Percentiles rank a stretch among this genome's conserved stretches.
Conservation (phyloP, 768 basidiomycete species). For the Boletellus ananiceps region DNA sequence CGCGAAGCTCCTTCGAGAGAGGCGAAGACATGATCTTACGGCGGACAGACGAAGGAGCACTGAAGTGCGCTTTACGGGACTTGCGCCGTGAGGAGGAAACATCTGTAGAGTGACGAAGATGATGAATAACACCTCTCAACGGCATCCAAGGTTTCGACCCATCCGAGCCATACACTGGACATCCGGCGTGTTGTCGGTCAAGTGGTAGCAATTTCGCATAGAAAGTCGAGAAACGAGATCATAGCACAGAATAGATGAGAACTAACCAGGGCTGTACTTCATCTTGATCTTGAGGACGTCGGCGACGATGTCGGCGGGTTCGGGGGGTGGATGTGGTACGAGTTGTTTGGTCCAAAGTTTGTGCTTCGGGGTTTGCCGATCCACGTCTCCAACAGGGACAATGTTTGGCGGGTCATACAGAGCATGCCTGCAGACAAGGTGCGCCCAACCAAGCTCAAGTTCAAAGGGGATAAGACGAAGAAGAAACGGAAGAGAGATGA, state of each 20-base stretch:
- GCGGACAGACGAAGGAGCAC: constrained; percentile 89
- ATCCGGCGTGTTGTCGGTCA: constrained; percentile 52
- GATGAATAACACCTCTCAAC: constrained; percentile 30
- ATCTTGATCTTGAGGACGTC: constrained; percentile 65
- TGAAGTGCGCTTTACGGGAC: constrained; percentile 97
- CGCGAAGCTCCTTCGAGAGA: constrained; percentile 90
- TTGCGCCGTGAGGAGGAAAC: constrained; percentile 94
- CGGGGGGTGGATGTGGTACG: constrained; percentile 16
- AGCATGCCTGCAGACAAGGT: constrained; percentile 43
- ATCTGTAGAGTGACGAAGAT: constrained; percentile 42
- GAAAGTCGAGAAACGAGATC: constrained; percentile 16
- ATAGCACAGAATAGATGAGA: constrained; percentile 15
- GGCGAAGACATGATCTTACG: constrained; percentile 98
- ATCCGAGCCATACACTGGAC: constrained; percentile 39
- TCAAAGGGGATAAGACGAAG: constrained; percentile 83
- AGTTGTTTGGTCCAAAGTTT: constrained; percentile 38
- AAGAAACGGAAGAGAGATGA: constrained; percentile 75
- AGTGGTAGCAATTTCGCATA: constrained; percentile 25
- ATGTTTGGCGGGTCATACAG: neutral
- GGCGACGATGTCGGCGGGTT: constrained; percentile 43
- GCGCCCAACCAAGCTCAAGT: constrained; percentile 74
- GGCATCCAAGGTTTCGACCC: constrained; percentile 20
- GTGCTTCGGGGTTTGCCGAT: constrained; percentile 23
- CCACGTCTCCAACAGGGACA: neutral
- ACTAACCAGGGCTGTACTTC: constrained; percentile 84